These are phyloP conservation scores for Russula sp. DNA, from an alignment of 768 basidiomycete genomes.

Conservation along the genomic window DNA sequence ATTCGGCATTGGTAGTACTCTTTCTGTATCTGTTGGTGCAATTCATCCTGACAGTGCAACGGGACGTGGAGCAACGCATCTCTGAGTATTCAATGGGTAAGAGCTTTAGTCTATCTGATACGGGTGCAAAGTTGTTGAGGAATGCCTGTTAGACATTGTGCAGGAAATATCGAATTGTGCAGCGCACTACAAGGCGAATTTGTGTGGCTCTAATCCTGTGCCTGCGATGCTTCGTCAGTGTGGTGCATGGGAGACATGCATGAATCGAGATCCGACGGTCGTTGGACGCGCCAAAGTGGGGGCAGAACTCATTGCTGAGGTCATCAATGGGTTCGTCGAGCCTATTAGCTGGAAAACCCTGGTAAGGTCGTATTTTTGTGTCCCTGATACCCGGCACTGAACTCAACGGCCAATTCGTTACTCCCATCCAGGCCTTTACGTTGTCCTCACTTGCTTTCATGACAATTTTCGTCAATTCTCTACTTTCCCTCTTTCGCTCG, in stretches of 20 bases:
- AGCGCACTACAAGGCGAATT: constrained; percentile 73
- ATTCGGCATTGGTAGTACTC: constrained; percentile 75
- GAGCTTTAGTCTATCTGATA: constrained; percentile 31
- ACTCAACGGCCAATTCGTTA: background rate
- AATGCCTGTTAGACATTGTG: constrained; percentile 61
- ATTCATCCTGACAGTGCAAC: constrained; percentile 86
- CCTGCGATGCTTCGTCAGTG: constrained; percentile 90
- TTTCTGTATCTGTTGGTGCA: constrained; percentile 82
- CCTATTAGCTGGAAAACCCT: constrained; percentile 97
- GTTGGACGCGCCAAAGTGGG: constrained; percentile 87
- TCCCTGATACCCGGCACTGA: background rate
- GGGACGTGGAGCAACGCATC: constrained; percentile 85
- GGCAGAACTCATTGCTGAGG: constrained; percentile 93
- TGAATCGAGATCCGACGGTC: constrained; percentile 89
- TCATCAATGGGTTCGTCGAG: constrained; percentile 95
- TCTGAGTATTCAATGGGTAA: constrained; percentile 85
- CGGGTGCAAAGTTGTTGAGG: constrained; percentile 23
- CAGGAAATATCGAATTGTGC: constrained; percentile 91
- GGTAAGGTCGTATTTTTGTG: constrained; percentile 48
- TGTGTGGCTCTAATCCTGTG: constrained; percentile 69
- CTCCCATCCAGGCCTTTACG: constrained; percentile 55
- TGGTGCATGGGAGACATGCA: constrained; percentile 87
- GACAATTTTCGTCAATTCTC: constrained; percentile 77
- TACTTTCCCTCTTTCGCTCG: constrained; percentile 73
- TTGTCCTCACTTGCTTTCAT: constrained; percentile 72